Conservation (phyloP, 805 yeast genomes). For the Metschnikowia continentalis region DNA sequence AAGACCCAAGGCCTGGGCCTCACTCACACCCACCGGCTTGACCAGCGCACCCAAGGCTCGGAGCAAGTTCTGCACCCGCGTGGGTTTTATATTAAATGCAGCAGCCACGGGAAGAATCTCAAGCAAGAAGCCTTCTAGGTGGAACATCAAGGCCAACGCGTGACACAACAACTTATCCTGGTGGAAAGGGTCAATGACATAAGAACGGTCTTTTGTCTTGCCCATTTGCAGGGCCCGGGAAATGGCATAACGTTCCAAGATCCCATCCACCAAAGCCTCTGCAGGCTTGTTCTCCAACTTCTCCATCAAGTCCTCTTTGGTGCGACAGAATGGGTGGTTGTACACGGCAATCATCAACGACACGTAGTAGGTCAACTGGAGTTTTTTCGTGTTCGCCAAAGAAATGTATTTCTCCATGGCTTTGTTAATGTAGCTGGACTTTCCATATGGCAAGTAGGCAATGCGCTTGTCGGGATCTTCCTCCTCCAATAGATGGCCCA, state of each 20-base stretch:
- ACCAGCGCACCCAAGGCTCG: slow-evolving; percentile 79
- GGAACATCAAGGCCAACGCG: slow-evolving; percentile 67
- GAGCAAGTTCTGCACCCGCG: slow-evolving; percentile 62
- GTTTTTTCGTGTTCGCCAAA: slow-evolving; percentile 47
- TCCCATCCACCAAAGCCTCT: slow-evolving; percentile 64
- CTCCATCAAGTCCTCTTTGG: slow-evolving; percentile 56
- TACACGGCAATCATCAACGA: slow-evolving; percentile 79
- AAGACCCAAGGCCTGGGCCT: slow-evolving; percentile 69
- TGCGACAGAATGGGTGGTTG: slow-evolving; percentile 59
- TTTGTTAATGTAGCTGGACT: slow-evolving; percentile 53
- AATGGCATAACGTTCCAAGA: slow-evolving; percentile 69
- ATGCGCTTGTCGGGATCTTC: slow-evolving; percentile 42
- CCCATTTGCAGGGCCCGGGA: slow-evolving; percentile 48
- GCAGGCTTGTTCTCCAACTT: slow-evolving; percentile 64
- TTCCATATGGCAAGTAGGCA: slow-evolving; percentile 58
- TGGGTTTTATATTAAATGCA: slow-evolving; percentile 78
- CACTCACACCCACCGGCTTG: slow-evolving; percentile 66
- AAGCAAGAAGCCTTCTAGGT: slow-evolving; percentile 68
- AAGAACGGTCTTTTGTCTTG: slow-evolving; percentile 71
- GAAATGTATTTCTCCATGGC: slow-evolving; percentile 38
- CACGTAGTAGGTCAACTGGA: slow-evolving; percentile 73
- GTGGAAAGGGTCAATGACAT: slow-evolving; percentile 76
- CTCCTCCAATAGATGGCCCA: slow-evolving; percentile 57
- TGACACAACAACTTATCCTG: slow-evolving; percentile 85
- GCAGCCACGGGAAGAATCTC: slow-evolving; percentile 79